A percentile compares a stretch with the other conserved stretches of the same genome.
phyloP scores from a whole-genome alignment of 1,139 yeast species.

The Kodamaea arcana region DNA sequence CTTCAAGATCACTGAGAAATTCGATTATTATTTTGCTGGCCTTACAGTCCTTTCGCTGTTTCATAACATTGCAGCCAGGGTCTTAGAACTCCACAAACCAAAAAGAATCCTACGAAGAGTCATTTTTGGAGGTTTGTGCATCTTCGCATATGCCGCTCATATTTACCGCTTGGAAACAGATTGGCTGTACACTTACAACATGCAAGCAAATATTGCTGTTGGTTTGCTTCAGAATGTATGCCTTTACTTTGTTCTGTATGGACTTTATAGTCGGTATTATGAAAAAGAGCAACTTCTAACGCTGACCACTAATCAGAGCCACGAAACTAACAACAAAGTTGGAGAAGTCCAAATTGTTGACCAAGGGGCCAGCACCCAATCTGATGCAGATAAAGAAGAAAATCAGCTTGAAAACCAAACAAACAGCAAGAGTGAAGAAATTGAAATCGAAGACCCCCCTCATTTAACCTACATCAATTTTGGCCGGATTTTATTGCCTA shows the following conservation, averaged over 20 bases:
- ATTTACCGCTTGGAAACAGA: conserved; percentile 61
- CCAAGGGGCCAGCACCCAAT: not conserved
- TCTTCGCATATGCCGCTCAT: conserved; percentile 55
- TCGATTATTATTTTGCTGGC: conserved; percentile 93
- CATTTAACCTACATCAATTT: conserved; percentile 28
- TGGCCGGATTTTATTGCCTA: conserved; percentile 23
- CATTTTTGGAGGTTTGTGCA: conserved; percentile 40
- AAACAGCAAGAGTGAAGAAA: too few species aligned
- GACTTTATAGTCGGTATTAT: conserved; percentile 32
- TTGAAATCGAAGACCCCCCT: conserved; percentile 7
- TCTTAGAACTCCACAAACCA: conserved; percentile 50
- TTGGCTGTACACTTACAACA: conserved; percentile 92
- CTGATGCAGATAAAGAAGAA: not conserved
- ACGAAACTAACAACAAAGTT: not conserved
- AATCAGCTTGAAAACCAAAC: not conserved
- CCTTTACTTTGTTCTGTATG: conserved; percentile 29
- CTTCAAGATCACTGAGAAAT: conserved; percentile 67
- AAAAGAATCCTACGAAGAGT: conserved; percentile 22
- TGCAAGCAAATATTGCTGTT: conserved; percentile 80
- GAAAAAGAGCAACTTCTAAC: conserved; percentile 15
- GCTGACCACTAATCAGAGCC: not conserved
- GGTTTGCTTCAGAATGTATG: conserved; percentile 72
- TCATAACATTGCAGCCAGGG: conserved; percentile 60
- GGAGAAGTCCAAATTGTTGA: not conserved
- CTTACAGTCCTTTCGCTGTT: conserved; percentile 78